phyloP scores from a whole-genome alignment of 768 basidiomycete genomes.

The Sporobolomyces phaffii region DNA sequence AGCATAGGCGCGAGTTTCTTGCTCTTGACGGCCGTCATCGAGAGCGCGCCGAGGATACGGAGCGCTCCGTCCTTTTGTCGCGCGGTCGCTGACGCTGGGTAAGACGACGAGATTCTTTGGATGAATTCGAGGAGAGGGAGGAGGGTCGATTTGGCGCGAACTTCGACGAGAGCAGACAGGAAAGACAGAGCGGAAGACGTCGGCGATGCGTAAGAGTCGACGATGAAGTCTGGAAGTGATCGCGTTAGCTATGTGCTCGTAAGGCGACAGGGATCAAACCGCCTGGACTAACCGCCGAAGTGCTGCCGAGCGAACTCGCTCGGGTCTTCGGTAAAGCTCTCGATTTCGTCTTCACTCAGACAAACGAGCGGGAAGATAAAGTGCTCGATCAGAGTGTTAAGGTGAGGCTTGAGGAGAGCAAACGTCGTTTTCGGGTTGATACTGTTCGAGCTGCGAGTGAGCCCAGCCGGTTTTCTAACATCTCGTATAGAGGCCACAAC shows the following conservation, averaged over 20 bases:
- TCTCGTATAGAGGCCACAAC: too few species aligned
- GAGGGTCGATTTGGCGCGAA: constrained; percentile 74
- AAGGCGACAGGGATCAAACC: neutral
- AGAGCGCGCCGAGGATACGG: constrained; percentile 70
- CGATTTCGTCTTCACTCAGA: constrained; percentile 62
- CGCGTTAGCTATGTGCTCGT: too few species aligned
- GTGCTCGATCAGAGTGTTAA: constrained; percentile 65
- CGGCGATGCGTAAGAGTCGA: constrained; percentile 68
- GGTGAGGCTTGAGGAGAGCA: constrained; percentile 77
- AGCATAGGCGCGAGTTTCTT: constrained; percentile 64
- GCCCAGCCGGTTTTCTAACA: too few species aligned
- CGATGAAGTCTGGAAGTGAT: constrained; percentile 75
- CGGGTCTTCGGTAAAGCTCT: constrained; percentile 74
- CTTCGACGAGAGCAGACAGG: constrained; percentile 68
- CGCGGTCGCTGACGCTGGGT: constrained; percentile 45
- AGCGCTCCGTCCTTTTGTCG: constrained; percentile 75
- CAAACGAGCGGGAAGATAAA: constrained; percentile 83
- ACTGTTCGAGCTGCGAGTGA: constrained; percentile 47
- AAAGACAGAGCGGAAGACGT: constrained; percentile 68
- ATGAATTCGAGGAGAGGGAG: constrained; percentile 72
- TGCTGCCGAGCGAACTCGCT: constrained; percentile 71
- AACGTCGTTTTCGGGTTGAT: constrained; percentile 92
- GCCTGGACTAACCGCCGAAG: constrained; percentile 54
- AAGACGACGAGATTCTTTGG: constrained; percentile 53
- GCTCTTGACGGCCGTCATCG: constrained; percentile 74